Conservation (phyloP, 148 eudicot genomes). For the Polygonum maritimum region DNA sequence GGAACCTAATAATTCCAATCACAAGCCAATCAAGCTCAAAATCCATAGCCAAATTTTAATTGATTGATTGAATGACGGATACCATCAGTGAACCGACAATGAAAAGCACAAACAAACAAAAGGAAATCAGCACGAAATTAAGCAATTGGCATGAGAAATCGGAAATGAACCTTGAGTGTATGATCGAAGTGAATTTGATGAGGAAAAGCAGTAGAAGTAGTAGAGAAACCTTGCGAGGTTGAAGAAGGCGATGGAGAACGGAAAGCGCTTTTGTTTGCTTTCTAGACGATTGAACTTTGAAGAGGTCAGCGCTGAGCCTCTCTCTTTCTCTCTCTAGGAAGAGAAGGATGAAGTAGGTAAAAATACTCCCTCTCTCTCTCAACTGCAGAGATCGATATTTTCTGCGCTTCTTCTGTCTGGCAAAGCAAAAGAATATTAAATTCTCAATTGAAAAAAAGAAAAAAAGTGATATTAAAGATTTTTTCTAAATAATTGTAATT, state of each 20-base stretch:
- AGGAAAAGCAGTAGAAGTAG: not conserved
- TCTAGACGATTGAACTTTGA: constrained; percentile 6
- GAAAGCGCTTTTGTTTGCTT: not conserved
- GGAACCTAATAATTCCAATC: not conserved
- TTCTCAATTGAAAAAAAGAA: no score
- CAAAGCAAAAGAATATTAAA: not conserved
- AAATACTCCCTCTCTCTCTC: not conserved
- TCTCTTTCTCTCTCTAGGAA: not conserved
- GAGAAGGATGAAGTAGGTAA: constrained; percentile 5
- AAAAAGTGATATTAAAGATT: not conserved
- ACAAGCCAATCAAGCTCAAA: not conserved
- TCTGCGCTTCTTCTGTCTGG: not conserved
- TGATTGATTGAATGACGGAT: not conserved
- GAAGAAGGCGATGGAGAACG: constrained; percentile 1
- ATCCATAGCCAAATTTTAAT: not conserved
- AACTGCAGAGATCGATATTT: constrained; percentile 10
- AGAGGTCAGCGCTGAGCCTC: constrained; percentile 12
- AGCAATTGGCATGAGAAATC: not conserved
- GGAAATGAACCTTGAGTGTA: not conserved
- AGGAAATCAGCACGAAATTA: not conserved
- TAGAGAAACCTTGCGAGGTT: constrained; percentile 5
- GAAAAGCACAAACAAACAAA: not conserved
- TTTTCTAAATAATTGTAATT: not conserved
- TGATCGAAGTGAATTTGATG: not conserved
- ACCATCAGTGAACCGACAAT: constrained; percentile 1